Conservation (phyloP, 805 yeast genomes). For the Brettanomyces nanus region DNA sequence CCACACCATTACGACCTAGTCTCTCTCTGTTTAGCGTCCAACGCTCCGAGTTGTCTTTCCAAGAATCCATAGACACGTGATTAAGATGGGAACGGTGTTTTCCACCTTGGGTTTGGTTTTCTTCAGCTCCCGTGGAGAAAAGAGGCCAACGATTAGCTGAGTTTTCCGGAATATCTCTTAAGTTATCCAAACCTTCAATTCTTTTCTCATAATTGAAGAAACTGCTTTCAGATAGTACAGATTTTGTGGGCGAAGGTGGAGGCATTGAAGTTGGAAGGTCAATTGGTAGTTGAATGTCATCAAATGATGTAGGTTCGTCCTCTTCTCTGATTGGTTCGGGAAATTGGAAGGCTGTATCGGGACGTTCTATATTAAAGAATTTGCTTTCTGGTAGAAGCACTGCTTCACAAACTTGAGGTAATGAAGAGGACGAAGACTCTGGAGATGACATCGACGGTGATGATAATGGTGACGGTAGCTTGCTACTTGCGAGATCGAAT, state of each 20-base stretch:
- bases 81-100: slow-evolving; percentile 4
- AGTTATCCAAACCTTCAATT: slow-evolving; percentile 5
- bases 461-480: not conserved
- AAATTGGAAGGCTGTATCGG: slow-evolving; percentile 1
- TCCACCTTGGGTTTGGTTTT: not conserved
- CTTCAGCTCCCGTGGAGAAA: slow-evolving; percentile 2
- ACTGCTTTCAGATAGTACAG: not conserved
- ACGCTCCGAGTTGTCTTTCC: slow-evolving; percentile 17
- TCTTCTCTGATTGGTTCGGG: slow-evolving; percentile 11
- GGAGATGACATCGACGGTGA: not conserved
- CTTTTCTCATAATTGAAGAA: not conserved
- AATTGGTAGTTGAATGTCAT: not conserved
- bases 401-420: not conserved
- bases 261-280: not conserved
- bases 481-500: not conserved
- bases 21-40: slow-evolving; percentile 20
- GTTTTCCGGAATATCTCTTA: slow-evolving; percentile 18
- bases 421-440: not conserved
- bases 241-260: not conserved
- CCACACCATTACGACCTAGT: slow-evolving; percentile 7
- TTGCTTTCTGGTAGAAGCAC: not conserved
- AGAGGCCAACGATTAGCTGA: slow-evolving; percentile 12
- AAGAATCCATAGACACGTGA: slow-evolving; percentile 22
- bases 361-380: not conserved
- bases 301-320: slow-evolving; percentile 3